Evolutionary conservation across 1,284 basidiomycete genomes (phyloP), one percentile per base, ranked within the genome.

Genomic region (Apiotrichum brassicae): DNA sequence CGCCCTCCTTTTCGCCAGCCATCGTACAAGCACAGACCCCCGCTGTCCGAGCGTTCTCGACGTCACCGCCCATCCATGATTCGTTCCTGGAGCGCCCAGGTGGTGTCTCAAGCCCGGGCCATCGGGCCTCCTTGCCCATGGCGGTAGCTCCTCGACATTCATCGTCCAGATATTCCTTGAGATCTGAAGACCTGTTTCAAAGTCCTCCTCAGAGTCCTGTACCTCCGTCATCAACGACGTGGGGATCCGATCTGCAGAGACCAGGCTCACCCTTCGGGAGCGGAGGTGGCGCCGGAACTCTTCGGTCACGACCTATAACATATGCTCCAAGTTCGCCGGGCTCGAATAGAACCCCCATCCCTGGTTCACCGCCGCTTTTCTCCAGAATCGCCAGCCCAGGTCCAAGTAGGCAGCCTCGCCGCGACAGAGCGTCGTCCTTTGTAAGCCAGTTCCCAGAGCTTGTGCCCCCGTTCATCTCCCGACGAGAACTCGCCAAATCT

Each of bases 1-100:
- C 68, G 1, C 69, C 69, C 7, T 49, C 66, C 3, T 71, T 70
- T 54, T 65, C 68, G 2, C 65, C 66, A 3, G 57, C 63, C 2
- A 40, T 66, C 25, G 59, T 65, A 14, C 54, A 56, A 39, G 38
- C 53, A 34, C 40, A 42, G 40, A 19, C 40, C 40, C 26, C 25
- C 11, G 19, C 40, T 5, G 32, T 40, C 12, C 35, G 44, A 6
- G 48, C 41, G 2, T 20, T 38, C 13, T 50, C 53, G 6, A 26
- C 42, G 19, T 35, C 26, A 24, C 51, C 46, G 6, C 34, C 43
- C 3, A 24, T 32, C 13, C 19, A 30, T 14, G n/a, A n/a, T n/a
- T n/a, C n/a, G n/a, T n/a, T n/a, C n/a, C 3, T 16, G 9, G 45
- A 38, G 3, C 36, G 25, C 44, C 32, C 26, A 8, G 13, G 5